Conservation (phyloP, 345 rosid species). For the Hirschfeldia incana region DNA sequence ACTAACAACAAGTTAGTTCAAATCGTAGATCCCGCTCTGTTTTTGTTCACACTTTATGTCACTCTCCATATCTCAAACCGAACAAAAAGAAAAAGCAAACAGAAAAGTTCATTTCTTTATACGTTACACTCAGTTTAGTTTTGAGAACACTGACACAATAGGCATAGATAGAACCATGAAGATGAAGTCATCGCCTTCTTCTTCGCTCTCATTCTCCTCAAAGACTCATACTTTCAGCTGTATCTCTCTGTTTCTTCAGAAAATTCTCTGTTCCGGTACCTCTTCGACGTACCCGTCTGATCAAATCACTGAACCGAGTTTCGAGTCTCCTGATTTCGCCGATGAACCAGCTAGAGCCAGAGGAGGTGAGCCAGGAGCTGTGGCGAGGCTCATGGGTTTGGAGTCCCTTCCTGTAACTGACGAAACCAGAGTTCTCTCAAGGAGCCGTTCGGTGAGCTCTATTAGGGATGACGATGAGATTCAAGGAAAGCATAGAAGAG, state of each 20-base stretch:
- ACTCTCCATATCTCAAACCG: conserved; percentile 4
- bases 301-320: conserved; percentile 40
- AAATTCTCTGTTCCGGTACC: conserved; percentile 54
- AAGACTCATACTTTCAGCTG: conserved; percentile 46
- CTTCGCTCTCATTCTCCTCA: conserved; percentile 42
- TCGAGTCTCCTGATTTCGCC: conserved; percentile 6
- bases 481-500: conserved; percentile 40
- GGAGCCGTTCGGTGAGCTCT: conserved; percentile 52
- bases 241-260: conserved; percentile 53
- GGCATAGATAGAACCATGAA: conserved; percentile 33
- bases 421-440: conserved; percentile 29
- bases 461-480: conserved; percentile 11
- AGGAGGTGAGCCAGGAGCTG: conserved; percentile 52
- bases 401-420: conserved; percentile 38
- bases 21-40: conserved; percentile 56
- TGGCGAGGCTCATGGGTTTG: conserved; percentile 87
- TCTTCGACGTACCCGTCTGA: conserved; percentile 69
- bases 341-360: neutral
- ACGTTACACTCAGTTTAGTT: conserved; percentile 33
- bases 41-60: conserved; percentile 15
- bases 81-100: neutral
- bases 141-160: conserved; percentile 22
- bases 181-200: conserved; percentile 50
- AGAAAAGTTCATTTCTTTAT: conserved; percentile 20
- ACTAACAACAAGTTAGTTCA: conserved; percentile 40